phyloP scores from a whole-genome alignment of 2,329 filamentous ascomycete species.

The Plenodomus biglobosus region DNA sequence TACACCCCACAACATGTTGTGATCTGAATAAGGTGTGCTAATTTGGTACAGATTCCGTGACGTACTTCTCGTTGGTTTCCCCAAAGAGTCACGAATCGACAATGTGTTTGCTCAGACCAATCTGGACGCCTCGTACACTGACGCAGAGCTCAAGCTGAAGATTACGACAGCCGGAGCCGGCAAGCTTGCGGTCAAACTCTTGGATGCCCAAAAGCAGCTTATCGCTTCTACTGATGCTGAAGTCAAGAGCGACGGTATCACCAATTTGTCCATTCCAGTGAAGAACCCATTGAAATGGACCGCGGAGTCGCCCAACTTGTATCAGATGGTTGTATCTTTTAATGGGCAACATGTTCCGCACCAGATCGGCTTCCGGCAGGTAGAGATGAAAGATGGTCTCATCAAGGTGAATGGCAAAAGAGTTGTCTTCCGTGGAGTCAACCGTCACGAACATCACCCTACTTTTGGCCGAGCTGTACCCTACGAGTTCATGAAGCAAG shows the following conservation, averaged over 20 bases:
- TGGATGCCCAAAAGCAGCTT: slow-evolving; percentile 45
- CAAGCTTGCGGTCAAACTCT: slow-evolving; percentile 49
- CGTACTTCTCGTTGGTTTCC: slow-evolving; percentile 63
- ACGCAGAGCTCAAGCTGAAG: slow-evolving; percentile 55
- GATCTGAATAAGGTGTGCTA: not conserved
- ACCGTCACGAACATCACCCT: slow-evolving; percentile 72
- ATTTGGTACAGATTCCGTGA: slow-evolving; percentile 63
- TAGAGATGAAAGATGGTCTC: slow-evolving; percentile 63
- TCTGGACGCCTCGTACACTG: slow-evolving; percentile 55
- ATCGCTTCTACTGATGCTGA: slow-evolving; percentile 14
- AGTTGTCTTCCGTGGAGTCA: slow-evolving; percentile 65
- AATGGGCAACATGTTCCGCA: slow-evolving; percentile 53
- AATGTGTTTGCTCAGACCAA: slow-evolving; percentile 60
- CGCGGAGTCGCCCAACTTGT: slow-evolving; percentile 66
- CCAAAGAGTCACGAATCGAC: slow-evolving; percentile 54
- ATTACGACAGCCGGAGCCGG: slow-evolving; percentile 48
- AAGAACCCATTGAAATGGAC: slow-evolving; percentile 66
- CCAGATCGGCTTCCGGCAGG: slow-evolving; percentile 59
- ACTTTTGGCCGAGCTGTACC: slow-evolving; percentile 64
- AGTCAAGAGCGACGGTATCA: slow-evolving; percentile 14
- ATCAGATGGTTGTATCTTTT: slow-evolving; percentile 54
- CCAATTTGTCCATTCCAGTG: slow-evolving; percentile 48
- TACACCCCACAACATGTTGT: not conserved
- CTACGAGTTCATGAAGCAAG: slow-evolving; percentile 61
- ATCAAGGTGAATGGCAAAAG: slow-evolving; percentile 64